Evolutionary conservation across 768 basidiomycete genomes (phyloP).

Genomic region (Melanogaster broomeanus): DNA sequence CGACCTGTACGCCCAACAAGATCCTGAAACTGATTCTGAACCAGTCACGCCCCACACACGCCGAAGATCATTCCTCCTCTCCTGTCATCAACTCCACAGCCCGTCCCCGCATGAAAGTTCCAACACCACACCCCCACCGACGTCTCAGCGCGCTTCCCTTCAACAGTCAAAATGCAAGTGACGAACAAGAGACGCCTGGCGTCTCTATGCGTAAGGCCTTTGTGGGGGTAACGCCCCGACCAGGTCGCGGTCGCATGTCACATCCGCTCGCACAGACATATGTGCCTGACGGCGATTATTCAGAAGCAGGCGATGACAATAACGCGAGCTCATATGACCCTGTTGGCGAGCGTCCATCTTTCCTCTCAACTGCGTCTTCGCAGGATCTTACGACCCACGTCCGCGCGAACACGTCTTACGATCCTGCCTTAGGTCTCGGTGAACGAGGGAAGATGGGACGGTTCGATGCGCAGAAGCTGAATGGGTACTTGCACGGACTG

Average conservation of each 20-base stretch:
- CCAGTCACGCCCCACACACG: slow-evolving; percentile 70
- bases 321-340: slow-evolving; percentile 44
- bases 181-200: slow-evolving; percentile 32
- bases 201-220: slow-evolving; percentile 52
- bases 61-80: slow-evolving; percentile 79
- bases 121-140: slow-evolving; percentile 46
- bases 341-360: slow-evolving; percentile 59
- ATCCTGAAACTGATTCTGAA: slow-evolving; percentile 39
- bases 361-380: slow-evolving; percentile 82
- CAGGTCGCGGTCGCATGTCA: slow-evolving; percentile 52
- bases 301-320: slow-evolving; percentile 29
- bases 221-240: slow-evolving; percentile 65
- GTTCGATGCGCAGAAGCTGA: slow-evolving; percentile 85
- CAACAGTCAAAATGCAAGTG: slow-evolving; percentile 38
- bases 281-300: slow-evolving; percentile 35
- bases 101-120: slow-evolving; percentile 58
- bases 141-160: slow-evolving; percentile 66
- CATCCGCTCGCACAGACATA: slow-evolving; percentile 67
- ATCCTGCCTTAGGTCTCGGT: slow-evolving; percentile 77
- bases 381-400: slow-evolving; percentile 82
- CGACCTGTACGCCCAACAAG: slow-evolving; percentile 38
- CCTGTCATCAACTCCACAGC: slow-evolving; percentile 82
- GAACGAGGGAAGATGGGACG: slow-evolving; percentile 67
- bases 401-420: slow-evolving; percentile 86
- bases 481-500: slow-evolving; percentile 82